Base-by-base conservation (phyloP, 306 rosid genomes). In the Dalbergia oliveri region DNA sequence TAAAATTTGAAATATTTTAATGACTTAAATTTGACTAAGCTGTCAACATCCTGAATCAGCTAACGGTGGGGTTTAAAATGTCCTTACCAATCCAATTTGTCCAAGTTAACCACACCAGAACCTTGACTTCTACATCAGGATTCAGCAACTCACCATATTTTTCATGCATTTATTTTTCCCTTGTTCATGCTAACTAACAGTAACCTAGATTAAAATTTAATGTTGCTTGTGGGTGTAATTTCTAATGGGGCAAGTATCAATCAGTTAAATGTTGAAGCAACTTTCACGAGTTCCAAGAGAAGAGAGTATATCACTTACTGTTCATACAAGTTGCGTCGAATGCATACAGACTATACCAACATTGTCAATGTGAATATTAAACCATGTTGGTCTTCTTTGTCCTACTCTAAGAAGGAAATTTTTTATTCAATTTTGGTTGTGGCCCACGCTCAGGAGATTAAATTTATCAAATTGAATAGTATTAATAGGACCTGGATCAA, bases 41-140 rank as follows among this genome's bases (percentile, higher is more conserved):
- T 82, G 79, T 88, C 87, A 65, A 51, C 83, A 45, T 84, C 84
- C 72, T 65, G 63, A 65, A 60, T 33, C 9, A 81, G 76, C 21
- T 13, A 65, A 15, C 31, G 9, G 31, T 26, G 31, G 74, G 61
- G 70, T 21, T 75, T 66, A 50, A 76, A 84, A 84, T 23, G 86
- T 84, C 84, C 8, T 71, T 44, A 41, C 83, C 70, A 61, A 65
- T 86, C 75, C 37, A 51, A 66, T 69, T 76, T 74, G 51, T 75
- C 21, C 69, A 57, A 56, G 71, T 11, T 60, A 76, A 69, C 66
- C 69, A 62, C 13, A 68, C 86, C 87, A 65, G 14, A 83, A 44
- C 76, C 76, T 85, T 73, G 88, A 85, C 91, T 85, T 84, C 54
- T 31, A 75, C 4, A 34, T 53, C 37, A 8, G 10, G 61, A 6